These are phyloP conservation scores for Wickerhamomyces bisporus DNA, from an alignment of 805 yeast species.

Conservation along the genomic window DNA sequence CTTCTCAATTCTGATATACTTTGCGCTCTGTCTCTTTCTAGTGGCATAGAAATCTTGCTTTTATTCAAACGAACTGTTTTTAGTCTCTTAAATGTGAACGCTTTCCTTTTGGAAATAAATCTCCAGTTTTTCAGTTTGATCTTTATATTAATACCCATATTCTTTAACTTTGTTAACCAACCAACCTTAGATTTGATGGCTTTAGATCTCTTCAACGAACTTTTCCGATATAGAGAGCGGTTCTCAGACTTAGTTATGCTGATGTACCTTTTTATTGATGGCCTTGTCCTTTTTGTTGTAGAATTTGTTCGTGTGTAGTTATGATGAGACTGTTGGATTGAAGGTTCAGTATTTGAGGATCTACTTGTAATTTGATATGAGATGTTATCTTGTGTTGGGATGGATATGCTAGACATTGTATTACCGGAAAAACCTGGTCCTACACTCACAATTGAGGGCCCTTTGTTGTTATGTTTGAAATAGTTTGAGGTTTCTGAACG, in stretches of 20 bases:
- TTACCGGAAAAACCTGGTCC: neutral
- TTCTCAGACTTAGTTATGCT: slow-evolving; percentile 7
- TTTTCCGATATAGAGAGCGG: slow-evolving; percentile 10
- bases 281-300: neutral
- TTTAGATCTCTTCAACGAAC: slow-evolving; percentile 27
- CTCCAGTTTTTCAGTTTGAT: slow-evolving; percentile 25
- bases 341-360: neutral
- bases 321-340: neutral
- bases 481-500: neutral
- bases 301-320: neutral
- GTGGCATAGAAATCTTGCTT: slow-evolving; percentile 5
- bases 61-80: slow-evolving; percentile 2
- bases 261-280: slow-evolving; percentile 3
- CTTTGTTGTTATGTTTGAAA: neutral
- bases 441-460: neutral
- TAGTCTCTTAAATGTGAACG: slow-evolving; percentile 12
- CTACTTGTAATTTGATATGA: slow-evolving; percentile 26
- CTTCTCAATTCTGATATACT: slow-evolving; percentile 23
- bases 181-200: slow-evolving; percentile 36
- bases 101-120: slow-evolving; percentile 20
- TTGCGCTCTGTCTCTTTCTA: slow-evolving; percentile 14
- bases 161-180: slow-evolving; percentile 27
- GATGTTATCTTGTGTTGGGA: slow-evolving; percentile 18
- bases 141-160: slow-evolving; percentile 22
- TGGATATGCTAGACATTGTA: slow-evolving; percentile 2